Conservation (phyloP, 768 basidiomycete species). For the Mycena leptocephala region DNA sequence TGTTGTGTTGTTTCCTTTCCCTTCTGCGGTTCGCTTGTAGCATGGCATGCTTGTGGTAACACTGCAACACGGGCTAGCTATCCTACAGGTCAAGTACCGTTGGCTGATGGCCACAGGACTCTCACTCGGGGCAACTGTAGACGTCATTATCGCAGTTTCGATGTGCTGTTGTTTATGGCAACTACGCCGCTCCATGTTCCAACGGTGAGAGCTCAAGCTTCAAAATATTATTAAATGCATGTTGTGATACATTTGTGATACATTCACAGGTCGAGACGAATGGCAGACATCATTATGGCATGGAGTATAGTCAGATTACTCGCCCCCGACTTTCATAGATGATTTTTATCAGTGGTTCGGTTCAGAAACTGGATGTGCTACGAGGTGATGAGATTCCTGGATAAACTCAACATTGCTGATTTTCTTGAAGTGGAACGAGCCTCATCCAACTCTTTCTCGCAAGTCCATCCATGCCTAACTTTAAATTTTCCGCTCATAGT, state of each 20-base stretch:
- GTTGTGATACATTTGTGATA: not conserved
- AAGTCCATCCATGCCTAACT: not conserved
- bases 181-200: not conserved
- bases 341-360: not conserved
- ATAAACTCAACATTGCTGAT: not conserved
- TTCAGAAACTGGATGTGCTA: not conserved
- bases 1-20: not conserved
- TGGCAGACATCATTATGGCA: not conserved
- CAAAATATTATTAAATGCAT: not conserved
- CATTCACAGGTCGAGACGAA: not conserved
- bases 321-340: not conserved
- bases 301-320: not conserved
- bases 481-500: not conserved
- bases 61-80: not conserved
- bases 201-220: not conserved
- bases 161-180: not conserved
- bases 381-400: not conserved
- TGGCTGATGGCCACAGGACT: not conserved
- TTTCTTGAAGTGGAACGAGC: not conserved
- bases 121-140: not conserved
- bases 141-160: not conserved
- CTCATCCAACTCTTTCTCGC: not conserved
- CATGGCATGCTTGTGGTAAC: not conserved
- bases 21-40: not conserved
- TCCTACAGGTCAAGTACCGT: not conserved